phyloP scores from a whole-genome alignment of 2,329 filamentous ascomycete species.

The Emergomyces pasteurianus region DNA sequence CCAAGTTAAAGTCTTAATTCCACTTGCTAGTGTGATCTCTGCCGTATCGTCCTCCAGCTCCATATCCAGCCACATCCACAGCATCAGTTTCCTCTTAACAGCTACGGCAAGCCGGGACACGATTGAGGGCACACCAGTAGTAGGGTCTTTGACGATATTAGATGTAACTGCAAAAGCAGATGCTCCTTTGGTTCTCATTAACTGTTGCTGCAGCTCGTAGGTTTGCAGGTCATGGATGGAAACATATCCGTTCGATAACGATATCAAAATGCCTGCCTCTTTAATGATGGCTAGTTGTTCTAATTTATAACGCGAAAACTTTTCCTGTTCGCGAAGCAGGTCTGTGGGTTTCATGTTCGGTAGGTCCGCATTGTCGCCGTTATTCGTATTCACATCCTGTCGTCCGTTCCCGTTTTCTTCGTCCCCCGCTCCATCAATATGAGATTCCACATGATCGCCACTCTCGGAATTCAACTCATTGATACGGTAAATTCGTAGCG shows the following conservation, averaged over 20 bases:
- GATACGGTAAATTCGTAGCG: slow-evolving; percentile 78
- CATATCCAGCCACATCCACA: slow-evolving; percentile 96
- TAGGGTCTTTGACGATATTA: slow-evolving; percentile 82
- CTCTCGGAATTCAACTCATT: slow-evolving; percentile 48
- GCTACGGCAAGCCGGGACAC: slow-evolving; percentile 85
- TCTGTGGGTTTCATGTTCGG: slow-evolving; percentile 53
- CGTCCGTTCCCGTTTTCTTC: background rate
- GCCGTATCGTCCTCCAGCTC: slow-evolving; percentile 59
- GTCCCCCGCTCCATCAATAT: slow-evolving; percentile 4
- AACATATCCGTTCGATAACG: slow-evolving; percentile 78
- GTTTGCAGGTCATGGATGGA: slow-evolving; percentile 81
- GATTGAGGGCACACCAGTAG: slow-evolving; percentile 81
- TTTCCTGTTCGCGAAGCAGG: slow-evolving; percentile 81
- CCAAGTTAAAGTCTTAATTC: slow-evolving; percentile 85
- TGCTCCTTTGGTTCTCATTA: slow-evolving; percentile 77
- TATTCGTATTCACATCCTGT: background rate
- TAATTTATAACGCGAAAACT: slow-evolving; percentile 79
- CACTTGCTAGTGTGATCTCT: slow-evolving; percentile 70
- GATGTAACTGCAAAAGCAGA: slow-evolving; percentile 85
- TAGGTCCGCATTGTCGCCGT: slow-evolving; percentile 8
- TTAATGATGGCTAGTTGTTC: slow-evolving; percentile 94
- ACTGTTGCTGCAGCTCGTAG: slow-evolving; percentile 67
- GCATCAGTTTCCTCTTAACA: slow-evolving; percentile 74
- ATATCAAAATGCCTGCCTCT: slow-evolving; percentile 82
- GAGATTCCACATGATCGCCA: slow-evolving; percentile 13